These are phyloP conservation scores for Oenanthe javanica DNA, from an alignment of 140 eudicot genomes.

Conservation along the genomic window DNA sequence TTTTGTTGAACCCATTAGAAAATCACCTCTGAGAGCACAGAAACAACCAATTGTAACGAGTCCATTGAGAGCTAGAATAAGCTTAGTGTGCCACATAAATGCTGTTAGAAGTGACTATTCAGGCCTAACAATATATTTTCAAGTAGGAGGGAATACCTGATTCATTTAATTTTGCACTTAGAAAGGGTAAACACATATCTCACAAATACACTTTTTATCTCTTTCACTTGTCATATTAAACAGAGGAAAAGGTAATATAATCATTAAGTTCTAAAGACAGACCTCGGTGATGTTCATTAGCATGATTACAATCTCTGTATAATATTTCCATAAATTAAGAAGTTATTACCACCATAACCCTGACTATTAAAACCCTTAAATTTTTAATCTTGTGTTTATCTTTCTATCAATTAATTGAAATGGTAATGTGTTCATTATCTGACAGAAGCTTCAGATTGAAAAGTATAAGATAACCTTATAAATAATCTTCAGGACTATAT, in stretches of 20 bases:
- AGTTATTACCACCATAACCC: background rate
- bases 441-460: background rate
- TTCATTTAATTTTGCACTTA: background rate
- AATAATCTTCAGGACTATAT: background rate
- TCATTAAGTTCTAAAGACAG: background rate
- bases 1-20: background rate
- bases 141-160: background rate
- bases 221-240: background rate
- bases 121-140: background rate
- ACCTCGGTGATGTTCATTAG: background rate
- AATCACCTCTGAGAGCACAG: background rate
- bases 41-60: background rate
- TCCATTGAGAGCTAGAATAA: background rate
- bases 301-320: background rate
- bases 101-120: background rate
- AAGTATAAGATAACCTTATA: background rate
- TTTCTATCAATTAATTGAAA: no score
- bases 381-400: background rate
- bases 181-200: background rate
- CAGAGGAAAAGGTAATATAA: background rate
- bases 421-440: background rate
- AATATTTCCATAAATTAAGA: background rate
- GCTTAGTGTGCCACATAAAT: background rate
- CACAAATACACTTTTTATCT: background rate
- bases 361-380: background rate